phyloP scores from a whole-genome alignment of 2,329 filamentous ascomycete species.

The Acephala macrosclerotiorum region DNA sequence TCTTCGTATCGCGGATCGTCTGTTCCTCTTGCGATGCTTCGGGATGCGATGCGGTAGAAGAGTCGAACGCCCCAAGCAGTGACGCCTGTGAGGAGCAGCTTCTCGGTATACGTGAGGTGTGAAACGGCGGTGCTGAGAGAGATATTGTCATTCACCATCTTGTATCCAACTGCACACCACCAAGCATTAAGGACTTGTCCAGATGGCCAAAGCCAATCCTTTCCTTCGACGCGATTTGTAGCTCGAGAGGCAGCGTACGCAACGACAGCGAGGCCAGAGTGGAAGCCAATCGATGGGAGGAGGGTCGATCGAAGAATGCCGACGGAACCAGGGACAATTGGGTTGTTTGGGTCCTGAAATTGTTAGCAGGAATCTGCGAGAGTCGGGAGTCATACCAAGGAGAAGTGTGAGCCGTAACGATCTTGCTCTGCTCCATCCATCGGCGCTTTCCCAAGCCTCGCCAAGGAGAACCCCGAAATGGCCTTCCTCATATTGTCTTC shows the following conservation, averaged over 20 bases:
- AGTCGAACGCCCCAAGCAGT: slow-evolving; percentile 24
- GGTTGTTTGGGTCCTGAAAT: slow-evolving; percentile 3
- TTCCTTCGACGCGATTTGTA: slow-evolving; percentile 24
- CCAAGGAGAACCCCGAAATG: neutral
- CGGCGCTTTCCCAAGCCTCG: neutral
- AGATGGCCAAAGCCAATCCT: slow-evolving; percentile 27
- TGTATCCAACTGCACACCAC: slow-evolving; percentile 17
- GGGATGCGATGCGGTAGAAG: slow-evolving; percentile 22
- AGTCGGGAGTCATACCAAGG: slow-evolving; percentile 17
- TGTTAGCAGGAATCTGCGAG: slow-evolving; percentile 11
- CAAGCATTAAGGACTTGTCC: slow-evolving; percentile 24
- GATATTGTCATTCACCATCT: slow-evolving; percentile 20
- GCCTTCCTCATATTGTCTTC: neutral
- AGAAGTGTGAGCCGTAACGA: slow-evolving; percentile 10
- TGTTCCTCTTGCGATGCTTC: slow-evolving; percentile 12
- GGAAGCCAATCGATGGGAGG: slow-evolving; percentile 24
- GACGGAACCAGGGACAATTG: slow-evolving; percentile 7
- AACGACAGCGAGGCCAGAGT: slow-evolving; percentile 21
- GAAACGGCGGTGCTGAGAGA: slow-evolving; percentile 16
- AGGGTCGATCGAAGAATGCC: slow-evolving; percentile 25
- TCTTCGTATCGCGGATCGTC: slow-evolving; percentile 27
- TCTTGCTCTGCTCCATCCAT: neutral
- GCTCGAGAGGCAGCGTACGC: slow-evolving; percentile 21
- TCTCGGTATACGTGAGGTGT: slow-evolving; percentile 22
- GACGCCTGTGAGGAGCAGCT: slow-evolving; percentile 22